Conservation (phyloP, 371 early-diverging fungal genomes). For the Zancudomyces culisetae region DNA sequence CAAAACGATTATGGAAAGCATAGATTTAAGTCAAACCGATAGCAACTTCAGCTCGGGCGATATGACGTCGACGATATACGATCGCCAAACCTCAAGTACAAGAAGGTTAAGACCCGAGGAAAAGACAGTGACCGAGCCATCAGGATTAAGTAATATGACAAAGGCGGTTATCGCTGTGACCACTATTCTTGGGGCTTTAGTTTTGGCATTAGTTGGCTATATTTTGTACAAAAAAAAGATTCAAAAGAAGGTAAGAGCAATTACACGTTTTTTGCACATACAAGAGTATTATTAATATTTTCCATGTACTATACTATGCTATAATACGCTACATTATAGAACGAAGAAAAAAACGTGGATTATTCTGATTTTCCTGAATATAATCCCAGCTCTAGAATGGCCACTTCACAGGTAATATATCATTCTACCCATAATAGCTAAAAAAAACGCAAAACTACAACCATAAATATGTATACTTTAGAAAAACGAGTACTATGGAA, state of each 20-base stretch:
- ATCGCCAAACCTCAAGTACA: too few species aligned
- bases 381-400: not conserved
- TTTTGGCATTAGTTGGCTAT: not conserved
- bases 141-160: not conserved
- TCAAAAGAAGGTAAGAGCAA: not conserved
- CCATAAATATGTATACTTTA: not conserved
- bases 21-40: too few species aligned
- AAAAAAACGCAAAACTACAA: not conserved
- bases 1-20: too few species aligned
- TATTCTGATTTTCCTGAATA: constrained; percentile 1
- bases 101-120: too few species aligned
- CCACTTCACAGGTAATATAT: not conserved
- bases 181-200: not conserved
- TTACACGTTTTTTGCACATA: too few species aligned
- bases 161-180: not conserved
- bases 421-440: not conserved
- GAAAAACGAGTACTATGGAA: not conserved
- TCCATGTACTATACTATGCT: too few species aligned
- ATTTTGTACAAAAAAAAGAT: not conserved
- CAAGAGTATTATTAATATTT: not conserved
- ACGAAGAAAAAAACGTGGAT: not conserved
- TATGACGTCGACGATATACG: too few species aligned
- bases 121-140: not conserved
- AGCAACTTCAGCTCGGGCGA: too few species aligned
- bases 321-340: not conserved